Conservation (phyloP, 2,329 filamentous ascomycete species). For the Talaromyces atroroseus region DNA sequence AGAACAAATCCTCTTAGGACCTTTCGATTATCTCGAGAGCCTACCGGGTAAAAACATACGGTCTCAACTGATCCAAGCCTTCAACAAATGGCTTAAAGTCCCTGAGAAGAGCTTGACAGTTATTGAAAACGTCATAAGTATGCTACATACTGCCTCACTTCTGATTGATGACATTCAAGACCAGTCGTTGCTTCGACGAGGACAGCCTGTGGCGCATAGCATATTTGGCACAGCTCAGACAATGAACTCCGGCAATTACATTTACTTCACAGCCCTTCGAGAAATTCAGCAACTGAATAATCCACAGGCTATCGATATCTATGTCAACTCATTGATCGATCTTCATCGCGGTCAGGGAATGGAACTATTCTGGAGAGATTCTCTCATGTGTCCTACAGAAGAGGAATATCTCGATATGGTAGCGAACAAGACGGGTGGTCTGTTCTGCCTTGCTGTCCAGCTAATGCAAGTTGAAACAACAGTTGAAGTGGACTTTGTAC, state of each 20-base stretch:
- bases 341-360: conserved; percentile 34
- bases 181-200: conserved; percentile 36
- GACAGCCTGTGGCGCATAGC: conserved; percentile 38
- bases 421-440: conserved; percentile 21
- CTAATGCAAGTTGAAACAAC: conserved; percentile 14
- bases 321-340: conserved; percentile 26
- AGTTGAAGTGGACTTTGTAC: conserved; percentile 15
- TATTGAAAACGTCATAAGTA: conserved; percentile 30
- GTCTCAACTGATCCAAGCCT: conserved; percentile 31
- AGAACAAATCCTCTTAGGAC: conserved; percentile 12
- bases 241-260: conserved; percentile 44
- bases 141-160: conserved; percentile 38
- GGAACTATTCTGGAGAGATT: conserved; percentile 14
- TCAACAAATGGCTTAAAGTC: conserved; percentile 34
- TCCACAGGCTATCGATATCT: conserved; percentile 29
- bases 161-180: conserved; percentile 46
- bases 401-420: conserved; percentile 23
- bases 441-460: conserved; percentile 19
- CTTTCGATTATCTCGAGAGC: conserved; percentile 29
- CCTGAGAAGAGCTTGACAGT: conserved; percentile 26
- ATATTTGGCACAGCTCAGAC: conserved; percentile 42
- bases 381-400: conserved; percentile 18
- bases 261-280: conserved; percentile 35
- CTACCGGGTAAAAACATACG: conserved; percentile 36
- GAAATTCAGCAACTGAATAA: conserved; percentile 28